Evolutionary conservation across 2,329 filamentous ascomycete species (phyloP), one percentile per base, ranked within the genome.

Genomic region (Epichloe scottii): DNA sequence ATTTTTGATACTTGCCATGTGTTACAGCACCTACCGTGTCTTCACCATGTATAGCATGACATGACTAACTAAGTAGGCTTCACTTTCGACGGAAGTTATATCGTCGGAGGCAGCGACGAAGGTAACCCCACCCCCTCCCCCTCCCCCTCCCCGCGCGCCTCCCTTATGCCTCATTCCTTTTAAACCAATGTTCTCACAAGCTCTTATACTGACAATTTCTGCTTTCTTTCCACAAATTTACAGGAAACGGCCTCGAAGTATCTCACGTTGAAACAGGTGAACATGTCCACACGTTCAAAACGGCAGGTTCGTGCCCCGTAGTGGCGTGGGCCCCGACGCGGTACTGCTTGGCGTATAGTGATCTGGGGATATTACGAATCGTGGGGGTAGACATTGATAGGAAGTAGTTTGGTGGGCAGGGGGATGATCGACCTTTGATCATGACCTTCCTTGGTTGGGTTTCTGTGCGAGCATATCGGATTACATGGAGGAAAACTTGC

Each of bases 241-340:
- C 52, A 77, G 76, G 79, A 26, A 67, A 77, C 51, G 82, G 83
- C 10, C 65, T 90, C 33, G 79, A 87, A 46, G 78, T 89, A 41
- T 80, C 78, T 19, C 85, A 89, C 62, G 78, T 81, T 1, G 86
- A 90, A 64, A 84, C 81, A 3, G 86, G 86, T 21, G 85, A 89
- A 43, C 76, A 80, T 56, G 76, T 89, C 14, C 77, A 87, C 62
- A 85, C 76, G 2, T 76, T 89, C 57, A 87, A 88, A 64, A 84
- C 85, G 10, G 71, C 73, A 1, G 76, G 79, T 21, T 70, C 82
- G 12, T 81, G 78, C 50, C 78, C 81, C 1, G 75, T 85, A 11
- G 83, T 89, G 7, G 78, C 83, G 3, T 90, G 86, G 86, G 85
- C 87, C 56, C 87, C 87, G 2, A 82, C 77, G 41, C 75, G 81